Evolutionary conservation across 148 eudicot genomes (phyloP), one percentile per base, ranked within the genome.

Genomic region (Diospyros lotus): DNA sequence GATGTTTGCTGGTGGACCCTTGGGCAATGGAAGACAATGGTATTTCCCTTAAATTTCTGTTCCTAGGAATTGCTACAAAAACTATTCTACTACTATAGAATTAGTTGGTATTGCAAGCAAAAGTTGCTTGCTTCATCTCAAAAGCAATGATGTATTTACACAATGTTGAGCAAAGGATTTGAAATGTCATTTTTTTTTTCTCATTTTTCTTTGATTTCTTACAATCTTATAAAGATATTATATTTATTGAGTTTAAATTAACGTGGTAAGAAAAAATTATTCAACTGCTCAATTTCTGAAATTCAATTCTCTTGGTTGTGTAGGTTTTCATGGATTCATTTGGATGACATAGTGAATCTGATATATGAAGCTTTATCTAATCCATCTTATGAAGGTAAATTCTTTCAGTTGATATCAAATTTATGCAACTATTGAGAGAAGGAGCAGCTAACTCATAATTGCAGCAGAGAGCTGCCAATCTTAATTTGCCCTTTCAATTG

Each of bases 1-100:
- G 90, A 83, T 96, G 97, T 96, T 96, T 84, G 98, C 99, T 83
- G 99, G 99, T n/a, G 99, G 99, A 79, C 99, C 99, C 62, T 80
- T 96, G 79, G 99, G 99, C 64, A 88, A 96, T 55, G 99, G 99
- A 74, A 93, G 76, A 82, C 99, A 96, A 85, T 96, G 99, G 99
- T 95, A 92, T 44, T n/a, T 2, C 46, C 64, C 76, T 67, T 14
- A 15, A 17, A 13, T 45, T 71, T n/a, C 39, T 46, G 48, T 43
- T 48, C 39, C 38, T 51, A 11, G 43, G 68, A 46, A n/a, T 41
- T 55, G 44, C 43, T 17, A 2, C 38, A 52, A 62, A 41, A 54
- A 51, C 52, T 18, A 42, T 39, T 39, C 13, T 13, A 50, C 42
- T 66, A 64, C 40, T 65, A 3, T 50, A 38, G 43, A 68, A 68